Conservation (phyloP, 192 early-diverging fungal species). For the Spinellus fusiger region DNA sequence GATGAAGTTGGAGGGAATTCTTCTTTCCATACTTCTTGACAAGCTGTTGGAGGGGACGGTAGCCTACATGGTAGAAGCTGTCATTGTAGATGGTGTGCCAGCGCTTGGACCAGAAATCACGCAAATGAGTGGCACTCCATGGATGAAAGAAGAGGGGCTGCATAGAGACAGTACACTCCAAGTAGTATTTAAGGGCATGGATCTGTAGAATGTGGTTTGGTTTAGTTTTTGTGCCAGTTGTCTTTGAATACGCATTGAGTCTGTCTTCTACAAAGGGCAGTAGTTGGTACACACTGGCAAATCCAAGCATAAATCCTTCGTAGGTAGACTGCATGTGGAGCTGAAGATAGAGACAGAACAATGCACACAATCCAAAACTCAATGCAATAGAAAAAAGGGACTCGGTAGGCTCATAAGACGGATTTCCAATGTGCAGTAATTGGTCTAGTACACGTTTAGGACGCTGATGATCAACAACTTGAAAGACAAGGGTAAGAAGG, state of each 20-base stretch:
- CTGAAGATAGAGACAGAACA: conserved; percentile 12
- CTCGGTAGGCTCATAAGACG: not conserved
- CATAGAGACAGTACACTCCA: conserved; percentile 13
- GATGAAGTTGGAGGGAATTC: not conserved
- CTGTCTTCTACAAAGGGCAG: conserved; percentile 4
- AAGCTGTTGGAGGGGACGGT: not conserved
- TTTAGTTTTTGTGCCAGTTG: too few species aligned
- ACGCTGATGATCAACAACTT: not conserved
- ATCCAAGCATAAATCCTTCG: conserved; percentile 1
- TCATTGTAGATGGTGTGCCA: conserved; percentile 18
- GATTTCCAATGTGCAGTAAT: too few species aligned
- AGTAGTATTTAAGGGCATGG: not conserved
- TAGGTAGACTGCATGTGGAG: conserved; percentile 10
- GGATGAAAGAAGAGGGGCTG: conserved; percentile 5
- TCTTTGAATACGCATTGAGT: too few species aligned
- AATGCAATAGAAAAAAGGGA: not conserved
- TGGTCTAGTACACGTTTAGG: not conserved
- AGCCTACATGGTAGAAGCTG: conserved; percentile 11
- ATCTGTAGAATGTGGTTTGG: not conserved
- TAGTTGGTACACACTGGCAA: not conserved
- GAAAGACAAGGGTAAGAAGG: not conserved
- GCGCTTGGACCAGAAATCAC: conserved; percentile 11
- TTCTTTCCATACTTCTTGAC: not conserved
- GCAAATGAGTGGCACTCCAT: not conserved
- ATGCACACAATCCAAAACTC: conserved; percentile 1